Evolutionary conservation across 2,329 filamentous ascomycete species (phyloP).

Genomic region (Tolypocladium amazonense): DNA sequence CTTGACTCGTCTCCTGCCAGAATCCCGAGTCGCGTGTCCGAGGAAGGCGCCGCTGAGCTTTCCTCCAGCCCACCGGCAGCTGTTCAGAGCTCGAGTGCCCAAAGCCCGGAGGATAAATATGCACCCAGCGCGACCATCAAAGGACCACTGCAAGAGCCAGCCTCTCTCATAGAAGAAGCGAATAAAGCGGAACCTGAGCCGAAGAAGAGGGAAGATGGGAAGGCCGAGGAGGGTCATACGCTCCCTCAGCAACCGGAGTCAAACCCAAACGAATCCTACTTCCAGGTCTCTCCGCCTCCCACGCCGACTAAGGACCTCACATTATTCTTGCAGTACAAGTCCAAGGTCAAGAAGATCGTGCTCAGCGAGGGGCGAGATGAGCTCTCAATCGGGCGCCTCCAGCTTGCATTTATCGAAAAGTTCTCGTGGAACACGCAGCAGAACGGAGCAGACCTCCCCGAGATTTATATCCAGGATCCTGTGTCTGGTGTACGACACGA

Average conservation of each 20-base stretch:
- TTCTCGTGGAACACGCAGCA: constrained; percentile 98
- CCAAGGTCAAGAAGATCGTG: constrained; percentile 92
- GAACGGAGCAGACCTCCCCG: constrained; percentile 83
- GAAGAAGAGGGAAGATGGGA: constrained; percentile 10
- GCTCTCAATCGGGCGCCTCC: constrained; percentile 75
- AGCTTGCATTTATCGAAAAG: constrained; percentile 96
- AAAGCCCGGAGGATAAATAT: constrained; percentile 58
- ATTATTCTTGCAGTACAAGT: constrained; percentile 91
- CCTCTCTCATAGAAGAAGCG: constrained; percentile 15
- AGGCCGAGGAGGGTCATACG: constrained; percentile 9
- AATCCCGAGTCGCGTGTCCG: constrained; percentile 48
- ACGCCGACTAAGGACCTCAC: constrained; percentile 74
- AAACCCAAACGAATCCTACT: constrained; percentile 36
- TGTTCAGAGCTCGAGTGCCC: constrained; percentile 23
- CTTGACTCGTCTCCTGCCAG: constrained; percentile 54
- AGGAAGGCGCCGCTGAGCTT: constrained; percentile 34
- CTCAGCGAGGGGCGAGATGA: constrained; percentile 75
- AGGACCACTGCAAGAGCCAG: constrained; percentile 41
- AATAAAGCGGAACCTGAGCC: constrained; percentile 4
- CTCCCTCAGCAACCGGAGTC: constrained; percentile 25
- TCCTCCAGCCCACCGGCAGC: constrained; percentile 7
- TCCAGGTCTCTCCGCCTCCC: constrained; percentile 53
- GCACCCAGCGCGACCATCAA: constrained; percentile 47
- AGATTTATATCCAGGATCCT: constrained; percentile 96
- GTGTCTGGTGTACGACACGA: constrained; percentile 95